Percentiles rank a stretch among this genome's conserved stretches.
Conservation (phyloP, 352 stramenopile species). For the Phytophthora agathidicida region DNA sequence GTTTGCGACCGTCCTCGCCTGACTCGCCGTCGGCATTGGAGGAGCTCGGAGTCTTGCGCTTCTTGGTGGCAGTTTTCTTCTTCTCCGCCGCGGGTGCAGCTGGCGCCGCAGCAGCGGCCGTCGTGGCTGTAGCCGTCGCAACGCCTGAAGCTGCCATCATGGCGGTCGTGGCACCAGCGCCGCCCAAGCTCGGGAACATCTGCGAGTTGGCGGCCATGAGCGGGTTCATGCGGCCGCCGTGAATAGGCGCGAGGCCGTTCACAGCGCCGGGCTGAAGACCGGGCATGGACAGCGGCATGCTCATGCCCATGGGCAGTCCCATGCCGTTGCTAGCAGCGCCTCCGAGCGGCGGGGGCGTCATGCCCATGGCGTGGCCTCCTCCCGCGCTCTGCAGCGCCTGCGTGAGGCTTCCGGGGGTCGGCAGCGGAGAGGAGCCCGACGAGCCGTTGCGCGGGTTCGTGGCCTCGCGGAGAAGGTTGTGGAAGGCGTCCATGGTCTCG, state of each 20-base stretch:
- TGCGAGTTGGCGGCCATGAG: slow-evolving; percentile 64
- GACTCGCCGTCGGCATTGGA: slow-evolving; percentile 45
- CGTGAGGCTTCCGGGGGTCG: slow-evolving; percentile 38
- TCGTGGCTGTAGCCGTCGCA: slow-evolving; percentile 2
- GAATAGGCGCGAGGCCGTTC: slow-evolving; percentile 66
- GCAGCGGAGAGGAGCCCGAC: slow-evolving; percentile 23
- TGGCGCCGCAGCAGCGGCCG: slow-evolving; percentile 15
- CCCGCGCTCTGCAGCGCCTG: slow-evolving; percentile 42
- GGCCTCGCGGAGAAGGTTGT: slow-evolving; percentile 78
- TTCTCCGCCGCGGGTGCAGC: slow-evolving; percentile 42
- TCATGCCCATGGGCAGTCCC: slow-evolving; percentile 71
- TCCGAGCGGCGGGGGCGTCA: slow-evolving; percentile 37
- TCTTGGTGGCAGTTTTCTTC: slow-evolving; percentile 70
- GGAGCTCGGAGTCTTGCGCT: slow-evolving; percentile 72
- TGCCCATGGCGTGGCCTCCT: slow-evolving; percentile 46
- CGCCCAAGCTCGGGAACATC: slow-evolving; percentile 70
- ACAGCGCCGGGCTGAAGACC: slow-evolving; percentile 40
- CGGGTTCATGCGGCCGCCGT: slow-evolving; percentile 66
- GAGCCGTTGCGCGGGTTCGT: slow-evolving; percentile 53
- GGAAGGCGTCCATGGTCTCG: slow-evolving; percentile 76
- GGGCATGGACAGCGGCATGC: slow-evolving; percentile 56
- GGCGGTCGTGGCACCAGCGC: slow-evolving; percentile 12
- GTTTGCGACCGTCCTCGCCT: slow-evolving; percentile 63
- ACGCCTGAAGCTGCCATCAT: slow-evolving; percentile 13
- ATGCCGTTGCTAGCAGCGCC: slow-evolving; percentile 27